phyloP scores from a whole-genome alignment of 495 filamentous ascomycete species.

The Pseudevernia furfuracea region DNA sequence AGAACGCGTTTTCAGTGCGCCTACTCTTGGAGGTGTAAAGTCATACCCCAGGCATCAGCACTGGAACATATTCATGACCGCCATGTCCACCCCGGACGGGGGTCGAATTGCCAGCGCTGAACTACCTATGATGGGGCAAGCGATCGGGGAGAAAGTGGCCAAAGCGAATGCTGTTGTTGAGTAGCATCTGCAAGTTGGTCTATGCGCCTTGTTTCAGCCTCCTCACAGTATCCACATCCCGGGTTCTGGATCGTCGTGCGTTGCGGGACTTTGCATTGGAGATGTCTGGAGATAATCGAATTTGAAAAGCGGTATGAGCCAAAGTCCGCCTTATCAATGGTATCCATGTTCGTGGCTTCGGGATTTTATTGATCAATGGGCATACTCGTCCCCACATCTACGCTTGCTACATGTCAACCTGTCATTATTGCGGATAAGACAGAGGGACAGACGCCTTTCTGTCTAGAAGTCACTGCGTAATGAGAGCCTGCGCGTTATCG shows the following conservation, averaged over 20 bases:
- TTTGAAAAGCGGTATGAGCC: background rate
- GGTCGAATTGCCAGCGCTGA: slow-evolving; percentile 80
- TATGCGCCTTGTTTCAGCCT: slow-evolving; percentile 67
- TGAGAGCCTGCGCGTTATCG: background rate
- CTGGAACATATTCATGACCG: slow-evolving; percentile 49
- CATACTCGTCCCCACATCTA: slow-evolving; percentile 84
- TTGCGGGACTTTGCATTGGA: slow-evolving; percentile 55
- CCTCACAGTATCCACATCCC: slow-evolving; percentile 55
- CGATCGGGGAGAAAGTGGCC: slow-evolving; percentile 37
- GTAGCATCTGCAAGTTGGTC: slow-evolving; percentile 86
- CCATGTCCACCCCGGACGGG: slow-evolving; percentile 81
- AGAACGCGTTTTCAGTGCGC: background rate
- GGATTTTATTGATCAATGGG: slow-evolving; percentile 71
- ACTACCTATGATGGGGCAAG: slow-evolving; percentile 80
- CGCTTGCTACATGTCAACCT: slow-evolving; percentile 10
- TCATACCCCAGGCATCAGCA: background rate
- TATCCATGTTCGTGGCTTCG: slow-evolving; percentile 26
- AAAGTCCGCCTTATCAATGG: slow-evolving; percentile 1
- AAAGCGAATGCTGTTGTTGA: slow-evolving; percentile 86
- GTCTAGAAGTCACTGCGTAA: background rate
- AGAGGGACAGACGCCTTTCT: background rate
- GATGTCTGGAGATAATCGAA: slow-evolving; percentile 44
- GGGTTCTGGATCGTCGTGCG: slow-evolving; percentile 72
- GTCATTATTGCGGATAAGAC: background rate
- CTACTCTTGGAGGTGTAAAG: background rate